Conservation (phyloP, 352 stramenopile species). For the Phytophthora uliginosa region DNA sequence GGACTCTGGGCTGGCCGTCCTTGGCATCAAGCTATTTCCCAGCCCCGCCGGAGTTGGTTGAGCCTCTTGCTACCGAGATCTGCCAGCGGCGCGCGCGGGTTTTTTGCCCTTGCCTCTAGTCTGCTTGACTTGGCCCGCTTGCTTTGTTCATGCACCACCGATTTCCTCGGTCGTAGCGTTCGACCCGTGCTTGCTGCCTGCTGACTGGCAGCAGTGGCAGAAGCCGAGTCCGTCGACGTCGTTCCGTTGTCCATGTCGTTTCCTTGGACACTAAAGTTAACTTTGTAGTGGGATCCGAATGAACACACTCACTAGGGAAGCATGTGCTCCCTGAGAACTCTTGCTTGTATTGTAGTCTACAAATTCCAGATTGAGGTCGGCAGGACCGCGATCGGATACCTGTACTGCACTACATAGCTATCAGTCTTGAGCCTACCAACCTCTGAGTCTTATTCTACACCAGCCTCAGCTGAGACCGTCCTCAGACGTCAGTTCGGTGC, state of each 20-base stretch:
- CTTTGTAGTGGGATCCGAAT: conserved; percentile 4
- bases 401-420: background rate
- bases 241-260: background rate
- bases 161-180: conserved; percentile 3
- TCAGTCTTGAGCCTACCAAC: background rate
- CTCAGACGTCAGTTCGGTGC: conserved; percentile 1
- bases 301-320: conserved; percentile 1
- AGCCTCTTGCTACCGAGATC: background rate
- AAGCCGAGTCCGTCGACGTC: background rate
- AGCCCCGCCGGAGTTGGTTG: background rate
- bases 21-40: background rate
- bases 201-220: background rate
- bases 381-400: background rate
- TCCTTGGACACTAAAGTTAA: conserved; percentile 3
- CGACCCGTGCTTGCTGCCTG: background rate
- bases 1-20: background rate
- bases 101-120: conserved; percentile 21
- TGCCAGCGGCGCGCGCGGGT: background rate
- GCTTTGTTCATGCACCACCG: background rate
- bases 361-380: background rate
- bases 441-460: conserved; percentile 5
- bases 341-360: background rate
- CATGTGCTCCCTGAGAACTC: background rate
- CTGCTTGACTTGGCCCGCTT: conserved; percentile 12
- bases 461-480: background rate